Evolutionary conservation across 805 yeast genomes (phyloP).

Genomic region (Nakazawaea pomicola): DNA sequence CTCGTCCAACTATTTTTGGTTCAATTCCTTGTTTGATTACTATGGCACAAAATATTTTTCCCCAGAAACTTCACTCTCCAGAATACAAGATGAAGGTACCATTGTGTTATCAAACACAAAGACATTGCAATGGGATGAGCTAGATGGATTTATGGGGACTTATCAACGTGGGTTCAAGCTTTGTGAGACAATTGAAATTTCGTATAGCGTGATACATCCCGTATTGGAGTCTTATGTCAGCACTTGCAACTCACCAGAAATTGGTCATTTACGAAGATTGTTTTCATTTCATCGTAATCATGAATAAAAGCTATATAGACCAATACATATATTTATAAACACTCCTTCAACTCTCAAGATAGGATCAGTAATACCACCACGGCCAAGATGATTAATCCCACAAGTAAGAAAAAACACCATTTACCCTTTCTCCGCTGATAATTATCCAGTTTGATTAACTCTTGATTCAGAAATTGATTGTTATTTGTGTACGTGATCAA

Average conservation of each 20-base stretch:
- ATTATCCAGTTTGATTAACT: constrained; percentile 67
- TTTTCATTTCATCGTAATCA: constrained; percentile 5
- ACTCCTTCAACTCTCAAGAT: background rate
- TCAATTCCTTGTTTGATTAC: constrained; percentile 6
- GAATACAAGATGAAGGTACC: background rate
- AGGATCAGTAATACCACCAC: constrained; percentile 36
- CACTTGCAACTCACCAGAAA: too few species aligned
- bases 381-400: constrained; percentile 52
- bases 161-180: constrained; percentile 44
- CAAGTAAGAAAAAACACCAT: constrained; percentile 67
- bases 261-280: constrained; percentile 5
- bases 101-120: background rate
- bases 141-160: constrained; percentile 69
- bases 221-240: too few species aligned
- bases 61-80: background rate
- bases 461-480: constrained; percentile 65
- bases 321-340: background rate
- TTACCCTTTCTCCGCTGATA: constrained; percentile 65
- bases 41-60: background rate
- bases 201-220: too few species aligned
- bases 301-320: too few species aligned
- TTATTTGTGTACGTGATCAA: constrained; percentile 57
- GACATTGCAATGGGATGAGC: constrained; percentile 36
- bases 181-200: constrained; percentile 45
- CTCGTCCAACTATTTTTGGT: constrained; percentile 5